Evolutionary conservation across 2,329 filamentous ascomycete species (phyloP).

Genomic region (Daldinia sp.): DNA sequence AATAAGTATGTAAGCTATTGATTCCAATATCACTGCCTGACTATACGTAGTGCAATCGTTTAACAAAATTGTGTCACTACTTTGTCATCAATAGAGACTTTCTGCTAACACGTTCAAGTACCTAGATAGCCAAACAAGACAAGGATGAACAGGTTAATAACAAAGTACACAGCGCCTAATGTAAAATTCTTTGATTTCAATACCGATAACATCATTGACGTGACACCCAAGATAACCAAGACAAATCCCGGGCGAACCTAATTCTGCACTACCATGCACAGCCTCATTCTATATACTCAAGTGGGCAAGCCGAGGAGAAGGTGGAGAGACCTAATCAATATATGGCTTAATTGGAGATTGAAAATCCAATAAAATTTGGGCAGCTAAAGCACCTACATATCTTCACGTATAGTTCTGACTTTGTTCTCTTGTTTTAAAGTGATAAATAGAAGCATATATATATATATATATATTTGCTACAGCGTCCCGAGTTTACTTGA

Average conservation of each 20-base stretch:
- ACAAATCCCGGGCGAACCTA: not conserved
- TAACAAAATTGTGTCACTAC: not conserved
- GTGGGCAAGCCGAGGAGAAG: not conserved
- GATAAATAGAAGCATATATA: no score
- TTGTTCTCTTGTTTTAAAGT: no score
- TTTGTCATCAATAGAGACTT: not conserved
- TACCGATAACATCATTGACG: no score
- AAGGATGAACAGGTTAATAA: not conserved
- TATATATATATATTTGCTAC: no score
- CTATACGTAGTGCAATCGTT: not conserved
- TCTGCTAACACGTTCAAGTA: not conserved
- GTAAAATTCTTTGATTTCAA: not conserved
- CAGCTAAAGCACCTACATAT: not conserved
- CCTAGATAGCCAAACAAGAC: not conserved
- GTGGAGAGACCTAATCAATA: not conserved
- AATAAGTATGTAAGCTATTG: not conserved
- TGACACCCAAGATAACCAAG: not conserved
- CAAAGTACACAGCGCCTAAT: not conserved
- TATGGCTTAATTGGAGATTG: not conserved
- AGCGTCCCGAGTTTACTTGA: no score
- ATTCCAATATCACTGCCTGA: not conserved
- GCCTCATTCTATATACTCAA: not conserved
- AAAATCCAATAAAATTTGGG: not conserved
- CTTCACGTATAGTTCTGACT: not conserved
- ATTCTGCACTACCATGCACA: not conserved